Evolutionary conservation across 1,139 yeast species (phyloP).

Genomic region (Scheffersomyces segobiensis): DNA sequence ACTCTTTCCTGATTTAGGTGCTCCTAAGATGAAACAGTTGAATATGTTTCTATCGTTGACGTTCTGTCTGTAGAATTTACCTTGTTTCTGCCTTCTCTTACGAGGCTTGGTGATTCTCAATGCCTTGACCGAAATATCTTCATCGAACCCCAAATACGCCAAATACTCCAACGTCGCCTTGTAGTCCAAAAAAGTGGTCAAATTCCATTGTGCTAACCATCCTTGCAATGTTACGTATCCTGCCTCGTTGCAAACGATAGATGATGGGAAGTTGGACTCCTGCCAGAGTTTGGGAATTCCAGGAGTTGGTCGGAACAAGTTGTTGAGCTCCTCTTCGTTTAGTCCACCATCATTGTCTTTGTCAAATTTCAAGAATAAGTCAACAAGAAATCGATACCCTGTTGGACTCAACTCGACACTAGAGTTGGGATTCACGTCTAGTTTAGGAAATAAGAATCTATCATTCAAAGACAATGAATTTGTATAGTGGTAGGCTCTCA

Average conservation of each 20-base stretch:
- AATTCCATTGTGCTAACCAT: conserved; percentile 98
- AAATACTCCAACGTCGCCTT: conserved; percentile 82
- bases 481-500: conserved; percentile 85
- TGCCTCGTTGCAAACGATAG: conserved; percentile 85
- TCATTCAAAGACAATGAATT: conserved; percentile 86
- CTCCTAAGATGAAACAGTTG: conserved; percentile 85
- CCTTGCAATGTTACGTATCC: conserved; percentile 93
- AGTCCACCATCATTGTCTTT: conserved; percentile 95
- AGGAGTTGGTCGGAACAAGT: conserved; percentile 83
- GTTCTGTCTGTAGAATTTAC: conserved; percentile 65
- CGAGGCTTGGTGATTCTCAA: conserved; percentile 82
- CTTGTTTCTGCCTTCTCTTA: conserved; percentile 61
- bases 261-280: conserved; percentile 79
- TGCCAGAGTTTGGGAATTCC: conserved; percentile 88
- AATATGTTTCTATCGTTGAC: conserved; percentile 86
- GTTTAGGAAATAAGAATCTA: conserved; percentile 69
- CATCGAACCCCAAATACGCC: conserved; percentile 86
- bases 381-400: conserved; percentile 92
- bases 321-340: conserved; percentile 64
- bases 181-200: conserved; percentile 87
- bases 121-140: conserved; percentile 54
- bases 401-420: conserved; percentile 90
- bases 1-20: conserved; percentile 82
- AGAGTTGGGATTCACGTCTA: conserved; percentile 75
- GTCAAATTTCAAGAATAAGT: conserved; percentile 81